These are phyloP conservation scores for Gracilaria gracilis DNA, from an alignment of 23 red algal genomes.

Conservation along the genomic window DNA sequence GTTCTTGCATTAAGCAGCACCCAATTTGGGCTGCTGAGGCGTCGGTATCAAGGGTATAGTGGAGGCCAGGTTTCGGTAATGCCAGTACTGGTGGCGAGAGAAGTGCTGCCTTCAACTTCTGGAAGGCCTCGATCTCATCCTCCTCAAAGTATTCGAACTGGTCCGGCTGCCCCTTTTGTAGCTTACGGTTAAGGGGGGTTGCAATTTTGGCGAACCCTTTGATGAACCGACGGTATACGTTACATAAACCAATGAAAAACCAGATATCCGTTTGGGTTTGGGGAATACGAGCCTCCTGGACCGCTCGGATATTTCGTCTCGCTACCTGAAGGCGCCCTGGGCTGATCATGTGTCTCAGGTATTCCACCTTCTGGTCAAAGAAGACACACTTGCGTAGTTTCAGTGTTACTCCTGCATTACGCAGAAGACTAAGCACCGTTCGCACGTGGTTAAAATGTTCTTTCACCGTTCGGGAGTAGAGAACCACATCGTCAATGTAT, in stretches of 20 bases:
- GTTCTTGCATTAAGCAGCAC: constrained; percentile 19
- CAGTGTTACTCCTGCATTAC: not conserved
- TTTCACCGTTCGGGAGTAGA: not conserved
- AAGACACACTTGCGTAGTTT: constrained; percentile 35
- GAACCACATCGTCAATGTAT: constrained; percentile 8
- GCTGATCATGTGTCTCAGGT: constrained; percentile 28
- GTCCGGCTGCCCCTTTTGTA: not conserved
- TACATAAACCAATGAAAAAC: constrained; percentile 34
- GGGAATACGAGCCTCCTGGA: not conserved
- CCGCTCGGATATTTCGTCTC: not conserved
- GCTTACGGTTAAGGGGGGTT: not conserved
- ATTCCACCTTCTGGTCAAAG: not conserved
- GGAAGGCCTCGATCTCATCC: constrained; percentile 23
- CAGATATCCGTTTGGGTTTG: constrained; percentile 25
- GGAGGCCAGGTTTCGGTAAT: not conserved
- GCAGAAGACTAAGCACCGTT: not conserved
- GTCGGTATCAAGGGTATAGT: constrained; percentile 18
- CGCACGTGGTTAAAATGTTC: constrained; percentile 3
- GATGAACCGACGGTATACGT: constrained; percentile 52
- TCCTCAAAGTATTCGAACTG: not conserved
- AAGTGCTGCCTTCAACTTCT: constrained; percentile 17
- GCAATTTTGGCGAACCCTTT: constrained; percentile 7
- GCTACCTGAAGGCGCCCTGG: constrained; percentile 9
- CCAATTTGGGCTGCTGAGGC: constrained; percentile 13
- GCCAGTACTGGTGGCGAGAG: constrained; percentile 10